Percentiles rank a stretch among this genome's conserved stretches.
These are phyloP conservation scores for Scheffersomyces stambukii DNA, from an alignment of 1,139 yeast species.

Conservation along the genomic window DNA sequence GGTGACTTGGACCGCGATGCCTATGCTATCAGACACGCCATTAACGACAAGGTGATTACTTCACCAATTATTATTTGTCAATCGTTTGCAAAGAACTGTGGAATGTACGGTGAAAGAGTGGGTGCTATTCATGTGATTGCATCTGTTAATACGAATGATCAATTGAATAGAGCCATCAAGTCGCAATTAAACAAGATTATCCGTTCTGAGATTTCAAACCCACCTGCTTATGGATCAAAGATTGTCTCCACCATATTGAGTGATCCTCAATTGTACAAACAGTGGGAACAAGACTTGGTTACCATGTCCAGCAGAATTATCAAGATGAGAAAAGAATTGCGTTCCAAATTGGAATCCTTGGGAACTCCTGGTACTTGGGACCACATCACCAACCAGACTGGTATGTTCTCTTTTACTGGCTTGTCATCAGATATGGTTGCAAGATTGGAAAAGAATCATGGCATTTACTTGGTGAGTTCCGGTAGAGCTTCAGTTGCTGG, in stretches of 20 bases:
- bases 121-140: conserved; percentile 83
- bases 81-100: conserved; percentile 96
- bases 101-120: conserved; percentile 96
- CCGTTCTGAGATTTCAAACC: conserved; percentile 86
- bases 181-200: conserved; percentile 78
- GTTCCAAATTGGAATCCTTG: conserved; percentile 53
- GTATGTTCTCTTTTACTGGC: conserved; percentile 97
- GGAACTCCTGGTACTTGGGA: conserved; percentile 91
- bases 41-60: conserved; percentile 38
- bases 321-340: conserved; percentile 68
- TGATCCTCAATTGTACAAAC: conserved; percentile 58
- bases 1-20: conserved; percentile 85
- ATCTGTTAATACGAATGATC: conserved; percentile 32
- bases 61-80: conserved; percentile 75
- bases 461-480: conserved; percentile 69
- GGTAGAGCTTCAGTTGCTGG: conserved; percentile 97
- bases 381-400: conserved; percentile 86
- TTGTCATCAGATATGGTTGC: conserved; percentile 74
- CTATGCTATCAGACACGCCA: conserved; percentile 80
- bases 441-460: conserved; percentile 72
- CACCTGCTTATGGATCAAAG: conserved; percentile 96
- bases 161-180: conserved; percentile 46
- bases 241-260: conserved; percentile 75
- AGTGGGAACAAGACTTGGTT: conserved; percentile 83
- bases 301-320: conserved; percentile 87